Percentiles rank a stretch among this genome's conserved stretches.
phyloP scores from a whole-genome alignment of 441 rosid genomes.

The Populus hybrid region DNA sequence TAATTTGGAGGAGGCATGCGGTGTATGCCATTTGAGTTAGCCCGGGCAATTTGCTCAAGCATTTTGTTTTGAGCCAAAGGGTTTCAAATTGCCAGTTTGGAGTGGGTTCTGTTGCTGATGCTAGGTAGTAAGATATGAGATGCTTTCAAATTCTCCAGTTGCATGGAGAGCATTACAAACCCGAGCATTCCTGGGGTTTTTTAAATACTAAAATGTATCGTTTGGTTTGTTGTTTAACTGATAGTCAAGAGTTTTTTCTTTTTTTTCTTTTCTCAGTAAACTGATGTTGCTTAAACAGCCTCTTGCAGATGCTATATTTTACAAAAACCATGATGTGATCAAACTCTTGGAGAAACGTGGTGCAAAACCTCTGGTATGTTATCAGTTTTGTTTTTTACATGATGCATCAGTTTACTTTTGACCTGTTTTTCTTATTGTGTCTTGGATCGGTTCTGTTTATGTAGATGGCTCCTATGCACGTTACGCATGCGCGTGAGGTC shows the following conservation, averaged over 20 bases:
- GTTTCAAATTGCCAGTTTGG: background rate
- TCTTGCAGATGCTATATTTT: slow-evolving; percentile 83
- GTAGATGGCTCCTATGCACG: slow-evolving; percentile 94
- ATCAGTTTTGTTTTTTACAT: background rate
- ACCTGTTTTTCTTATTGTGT: slow-evolving; percentile 5
- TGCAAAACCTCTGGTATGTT: slow-evolving; percentile 69
- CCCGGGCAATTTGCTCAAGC: background rate
- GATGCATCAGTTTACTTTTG: background rate
- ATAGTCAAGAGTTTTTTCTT: background rate
- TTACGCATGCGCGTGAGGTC: slow-evolving; percentile 75
- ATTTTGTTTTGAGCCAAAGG: background rate
- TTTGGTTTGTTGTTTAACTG: background rate
- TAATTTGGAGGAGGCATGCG: background rate
- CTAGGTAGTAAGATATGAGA: background rate
- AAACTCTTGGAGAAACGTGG: slow-evolving; percentile 75
- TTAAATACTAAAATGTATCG: background rate
- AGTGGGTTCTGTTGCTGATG: background rate
- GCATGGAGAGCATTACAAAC: background rate
- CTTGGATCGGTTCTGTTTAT: slow-evolving; percentile 1
- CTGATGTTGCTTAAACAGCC: slow-evolving; percentile 57
- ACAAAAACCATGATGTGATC: slow-evolving; percentile 72
- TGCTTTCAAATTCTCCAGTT: background rate
- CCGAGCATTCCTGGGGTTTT: background rate
- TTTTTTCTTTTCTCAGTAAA: background rate
- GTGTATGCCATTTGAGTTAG: background rate